These are phyloP conservation scores for Dryas integrifolia DNA, from an alignment of 331 rosid species.

Conservation along the genomic window DNA sequence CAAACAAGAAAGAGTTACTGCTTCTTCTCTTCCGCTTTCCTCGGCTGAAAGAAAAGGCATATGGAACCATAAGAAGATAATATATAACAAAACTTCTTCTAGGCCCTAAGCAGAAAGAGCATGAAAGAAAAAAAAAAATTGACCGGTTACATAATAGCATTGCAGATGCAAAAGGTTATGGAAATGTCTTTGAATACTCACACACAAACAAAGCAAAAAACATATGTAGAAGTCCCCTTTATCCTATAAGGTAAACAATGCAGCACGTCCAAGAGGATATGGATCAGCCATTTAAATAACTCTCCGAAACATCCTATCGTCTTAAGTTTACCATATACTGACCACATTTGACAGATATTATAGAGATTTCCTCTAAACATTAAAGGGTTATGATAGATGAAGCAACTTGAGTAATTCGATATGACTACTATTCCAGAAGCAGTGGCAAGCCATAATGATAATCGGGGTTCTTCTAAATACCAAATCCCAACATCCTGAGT, in stretches of 20 bases:
- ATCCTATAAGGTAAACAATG: neutral
- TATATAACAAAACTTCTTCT: neutral
- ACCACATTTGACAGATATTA: no score
- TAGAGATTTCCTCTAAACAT: no score
- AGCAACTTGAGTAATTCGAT: neutral
- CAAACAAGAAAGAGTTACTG: constrained; percentile 37
- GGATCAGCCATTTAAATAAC: neutral
- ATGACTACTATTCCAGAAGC: neutral
- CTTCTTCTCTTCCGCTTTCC: constrained; percentile 91
- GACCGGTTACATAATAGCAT: neutral
- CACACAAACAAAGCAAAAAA: neutral
- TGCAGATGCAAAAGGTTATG: neutral
- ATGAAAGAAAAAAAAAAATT: neutral
- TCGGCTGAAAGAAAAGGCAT: constrained; percentile 55
- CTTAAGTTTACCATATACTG: neutral
- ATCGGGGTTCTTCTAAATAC: neutral
- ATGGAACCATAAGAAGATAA: constrained; percentile 4
- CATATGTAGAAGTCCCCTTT: neutral
- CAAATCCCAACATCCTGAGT: neutral
- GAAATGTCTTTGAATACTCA: neutral
- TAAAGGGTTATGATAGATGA: neutral
- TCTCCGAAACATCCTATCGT: neutral
- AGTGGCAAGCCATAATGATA: neutral
- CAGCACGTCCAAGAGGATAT: neutral
- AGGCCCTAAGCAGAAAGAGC: neutral